Evolutionary conservation across 2,329 filamentous ascomycete genomes (phyloP).

Genomic region (Coniochaeta prunicola): DNA sequence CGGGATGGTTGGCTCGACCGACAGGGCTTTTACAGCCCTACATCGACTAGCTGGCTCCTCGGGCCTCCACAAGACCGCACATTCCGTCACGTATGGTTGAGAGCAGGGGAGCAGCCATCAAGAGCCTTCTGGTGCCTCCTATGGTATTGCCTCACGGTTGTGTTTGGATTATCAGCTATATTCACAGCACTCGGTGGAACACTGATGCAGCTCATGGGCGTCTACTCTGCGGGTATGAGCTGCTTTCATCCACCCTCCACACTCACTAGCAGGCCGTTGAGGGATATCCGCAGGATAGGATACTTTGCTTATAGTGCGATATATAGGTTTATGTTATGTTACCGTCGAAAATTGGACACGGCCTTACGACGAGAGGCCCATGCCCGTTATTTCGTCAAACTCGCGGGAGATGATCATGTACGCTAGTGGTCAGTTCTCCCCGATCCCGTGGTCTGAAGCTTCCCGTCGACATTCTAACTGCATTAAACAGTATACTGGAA

Average conservation of each 20-base stretch:
- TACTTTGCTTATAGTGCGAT: background rate
- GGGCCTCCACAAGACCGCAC: conserved; percentile 2
- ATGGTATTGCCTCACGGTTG: conserved; percentile 9
- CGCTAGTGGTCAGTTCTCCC: conserved; percentile 4
- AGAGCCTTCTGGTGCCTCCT: conserved; percentile 11
- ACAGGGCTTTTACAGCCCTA: conserved; percentile 13
- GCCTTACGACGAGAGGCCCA: conserved; percentile 7
- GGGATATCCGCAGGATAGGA: background rate
- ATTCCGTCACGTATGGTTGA: background rate
- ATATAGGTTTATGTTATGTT: conserved; percentile 11
- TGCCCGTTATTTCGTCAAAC: conserved; percentile 10
- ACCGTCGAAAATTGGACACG: conserved; percentile 12
- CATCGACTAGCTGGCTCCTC: conserved; percentile 8
- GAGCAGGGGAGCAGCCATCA: conserved; percentile 4
- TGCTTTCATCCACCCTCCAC: background rate
- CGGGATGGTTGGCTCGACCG: conserved; percentile 13
- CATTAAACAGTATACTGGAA: conserved; percentile 10
- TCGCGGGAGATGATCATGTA: conserved; percentile 11
- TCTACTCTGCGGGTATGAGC: conserved; percentile 11
- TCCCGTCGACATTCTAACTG: background rate
- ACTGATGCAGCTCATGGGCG: conserved; percentile 17
- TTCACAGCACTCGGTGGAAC: conserved; percentile 21
- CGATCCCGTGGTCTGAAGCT: background rate
- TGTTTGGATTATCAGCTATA: conserved; percentile 30
- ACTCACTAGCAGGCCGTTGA: background rate